A percentile compares a stretch with the other conserved stretches of the same genome.
phyloP scores from a whole-genome alignment of 192 early-diverging fungal genomes.

The Podila verticillata region DNA sequence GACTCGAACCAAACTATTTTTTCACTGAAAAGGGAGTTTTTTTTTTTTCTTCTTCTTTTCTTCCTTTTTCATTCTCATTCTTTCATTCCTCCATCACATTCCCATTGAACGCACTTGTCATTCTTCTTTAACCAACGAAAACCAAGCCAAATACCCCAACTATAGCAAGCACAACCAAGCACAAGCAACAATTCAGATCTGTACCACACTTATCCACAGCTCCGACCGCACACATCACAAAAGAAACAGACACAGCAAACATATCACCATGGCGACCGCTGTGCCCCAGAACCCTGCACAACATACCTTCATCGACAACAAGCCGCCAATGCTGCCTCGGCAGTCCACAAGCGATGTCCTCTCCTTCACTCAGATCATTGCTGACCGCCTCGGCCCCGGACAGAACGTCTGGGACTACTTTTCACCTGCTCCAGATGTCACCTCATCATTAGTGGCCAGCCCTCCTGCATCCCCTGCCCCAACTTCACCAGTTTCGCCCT shows the following conservation, averaged over 20 bases:
- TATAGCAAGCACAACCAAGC: not conserved
- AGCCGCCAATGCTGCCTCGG: conserved; percentile 39
- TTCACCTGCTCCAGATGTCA: conserved; percentile 12
- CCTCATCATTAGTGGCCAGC: not conserved
- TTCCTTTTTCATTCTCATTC: not conserved
- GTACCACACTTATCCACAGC: too few relatives aligned
- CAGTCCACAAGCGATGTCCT: conserved; percentile 44
- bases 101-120: not conserved
- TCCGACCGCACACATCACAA: not conserved
- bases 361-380: conserved; percentile 43
- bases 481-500: conserved; percentile 12
- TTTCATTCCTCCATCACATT: not conserved
- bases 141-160: not conserved
- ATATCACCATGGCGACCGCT: conserved; percentile 1
- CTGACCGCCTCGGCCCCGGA: conserved; percentile 29
- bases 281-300: conserved; percentile 11
- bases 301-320: conserved; percentile 37
- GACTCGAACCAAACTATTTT: not conserved
- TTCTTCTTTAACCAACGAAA: not conserved
- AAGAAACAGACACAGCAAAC: not conserved
- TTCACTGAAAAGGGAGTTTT: conserved; percentile 7
- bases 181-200: too few relatives aligned
- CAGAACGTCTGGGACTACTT: conserved; percentile 48
- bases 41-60: conserved; percentile 2
- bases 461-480: conserved; percentile 5